A percentile compares a stretch with the other conserved stretches of the same genome.
Evolutionary conservation across 1,139 yeast species (phyloP).

Genomic region (Pichia cactophila): DNA sequence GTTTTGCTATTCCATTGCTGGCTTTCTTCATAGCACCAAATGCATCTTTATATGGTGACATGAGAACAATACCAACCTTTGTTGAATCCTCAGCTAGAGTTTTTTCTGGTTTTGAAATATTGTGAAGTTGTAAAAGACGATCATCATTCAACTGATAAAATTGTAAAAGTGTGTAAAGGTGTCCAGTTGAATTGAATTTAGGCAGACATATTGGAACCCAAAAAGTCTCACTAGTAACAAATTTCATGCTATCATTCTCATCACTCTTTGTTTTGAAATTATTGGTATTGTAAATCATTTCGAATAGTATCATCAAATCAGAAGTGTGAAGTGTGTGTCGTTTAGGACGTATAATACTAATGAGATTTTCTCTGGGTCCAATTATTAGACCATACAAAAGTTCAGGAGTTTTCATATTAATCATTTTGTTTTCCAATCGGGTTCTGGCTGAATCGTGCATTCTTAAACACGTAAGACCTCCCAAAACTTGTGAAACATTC

Average conservation of each 20-base stretch:
- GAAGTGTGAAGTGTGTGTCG: constrained; percentile 63
- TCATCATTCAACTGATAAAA: constrained; percentile 37
- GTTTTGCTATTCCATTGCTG: constrained; percentile 45
- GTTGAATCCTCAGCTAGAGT: constrained; percentile 15
- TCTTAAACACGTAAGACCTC: constrained; percentile 53
- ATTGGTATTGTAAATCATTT: constrained; percentile 49
- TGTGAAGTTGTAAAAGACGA: constrained; percentile 24
- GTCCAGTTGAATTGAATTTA: constrained; percentile 81
- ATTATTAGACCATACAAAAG: constrained; percentile 56
- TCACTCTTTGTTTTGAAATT: constrained; percentile 31
- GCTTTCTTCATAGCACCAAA: constrained; percentile 67
- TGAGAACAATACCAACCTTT: constrained; percentile 55
- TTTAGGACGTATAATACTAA: constrained; percentile 55
- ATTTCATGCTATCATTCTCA: constrained; percentile 14
- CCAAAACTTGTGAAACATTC: constrained; percentile 50
- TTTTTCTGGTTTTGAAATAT: constrained; percentile 7
- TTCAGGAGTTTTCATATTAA: constrained; percentile 34
- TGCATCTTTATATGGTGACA: constrained; percentile 77
- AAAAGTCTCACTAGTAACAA: constrained; percentile 50
- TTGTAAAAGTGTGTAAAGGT: constrained; percentile 71
- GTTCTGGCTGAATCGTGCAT: constrained; percentile 40
- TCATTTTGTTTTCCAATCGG: constrained; percentile 37
- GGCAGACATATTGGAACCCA: constrained; percentile 96
- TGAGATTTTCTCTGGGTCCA: constrained; percentile 46
- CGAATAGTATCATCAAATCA: constrained; percentile 57